A percentile compares a stretch with the other conserved stretches of the same genome.
Conservation (phyloP, 192 early-diverging fungal genomes). For the Coemansia javaensis region DNA sequence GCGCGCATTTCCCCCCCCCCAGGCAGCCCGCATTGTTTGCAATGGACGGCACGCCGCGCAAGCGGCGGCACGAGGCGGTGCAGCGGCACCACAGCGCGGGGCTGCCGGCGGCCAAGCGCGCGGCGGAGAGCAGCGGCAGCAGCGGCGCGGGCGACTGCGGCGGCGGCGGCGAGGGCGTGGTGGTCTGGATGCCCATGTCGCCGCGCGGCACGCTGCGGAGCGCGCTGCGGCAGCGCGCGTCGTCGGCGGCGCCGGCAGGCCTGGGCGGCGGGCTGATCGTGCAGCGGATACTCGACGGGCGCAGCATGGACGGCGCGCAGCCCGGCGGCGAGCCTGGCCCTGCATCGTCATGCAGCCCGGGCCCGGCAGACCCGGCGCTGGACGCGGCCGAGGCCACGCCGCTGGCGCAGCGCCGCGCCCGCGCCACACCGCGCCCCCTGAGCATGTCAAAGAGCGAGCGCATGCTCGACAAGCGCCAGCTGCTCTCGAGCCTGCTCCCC, state of each 20-base stretch:
- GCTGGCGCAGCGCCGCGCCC: slow-evolving; percentile 13
- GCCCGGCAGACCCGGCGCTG: not conserved
- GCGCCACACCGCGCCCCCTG: slow-evolving; percentile 22
- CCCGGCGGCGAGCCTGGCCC: slow-evolving; percentile 7
- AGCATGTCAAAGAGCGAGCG: slow-evolving; percentile 24
- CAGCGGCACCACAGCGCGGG: slow-evolving; percentile 24
- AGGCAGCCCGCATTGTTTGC: no score
- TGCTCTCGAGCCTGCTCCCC: slow-evolving; percentile 37
- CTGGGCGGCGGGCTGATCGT: no score
- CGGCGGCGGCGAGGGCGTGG: slow-evolving; percentile 14
- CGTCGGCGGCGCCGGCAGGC: not conserved
- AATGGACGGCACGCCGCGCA: slow-evolving; percentile 13
- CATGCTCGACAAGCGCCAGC: slow-evolving; percentile 28
- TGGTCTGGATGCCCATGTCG: slow-evolving; percentile 45
- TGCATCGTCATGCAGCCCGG: no score
- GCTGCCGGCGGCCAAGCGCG: slow-evolving; percentile 13
- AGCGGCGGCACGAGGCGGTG: slow-evolving; percentile 18
- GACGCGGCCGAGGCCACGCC: slow-evolving; percentile 19
- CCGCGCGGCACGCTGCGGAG: slow-evolving; percentile 35
- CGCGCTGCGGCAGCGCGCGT: slow-evolving; percentile 27
- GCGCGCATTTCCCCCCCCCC: not conserved
- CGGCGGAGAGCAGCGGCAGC: not conserved
- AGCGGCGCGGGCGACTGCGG: not conserved
- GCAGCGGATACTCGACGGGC: slow-evolving; percentile 34
- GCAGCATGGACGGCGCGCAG: slow-evolving; percentile 7